phyloP scores from a whole-genome alignment of 805 yeast genomes.

The Saccharomycopsis fodiens region DNA sequence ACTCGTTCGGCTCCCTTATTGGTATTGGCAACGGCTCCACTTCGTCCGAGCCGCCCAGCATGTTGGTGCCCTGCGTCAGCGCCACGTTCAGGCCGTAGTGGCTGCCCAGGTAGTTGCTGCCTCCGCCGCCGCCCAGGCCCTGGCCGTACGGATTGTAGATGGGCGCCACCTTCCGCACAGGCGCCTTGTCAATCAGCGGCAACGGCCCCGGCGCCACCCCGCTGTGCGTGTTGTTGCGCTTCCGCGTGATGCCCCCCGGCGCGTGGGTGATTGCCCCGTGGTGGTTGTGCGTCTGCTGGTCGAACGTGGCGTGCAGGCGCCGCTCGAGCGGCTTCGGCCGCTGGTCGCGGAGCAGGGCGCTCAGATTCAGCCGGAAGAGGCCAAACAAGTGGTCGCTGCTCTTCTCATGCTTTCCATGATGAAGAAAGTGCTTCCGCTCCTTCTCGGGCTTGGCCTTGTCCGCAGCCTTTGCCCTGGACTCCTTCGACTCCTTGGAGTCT shows the following conservation, averaged over 20 bases:
- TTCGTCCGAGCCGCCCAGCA: conserved; percentile 6
- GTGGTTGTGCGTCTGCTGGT: background rate
- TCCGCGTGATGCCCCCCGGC: conserved; percentile 10
- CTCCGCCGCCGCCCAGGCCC: background rate
- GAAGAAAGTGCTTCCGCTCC: no score
- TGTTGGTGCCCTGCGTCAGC: background rate
- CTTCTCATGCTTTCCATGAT: conserved; percentile 4
- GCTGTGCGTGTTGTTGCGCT: background rate
- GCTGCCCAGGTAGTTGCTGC: conserved; percentile 4
- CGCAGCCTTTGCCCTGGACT: no score
- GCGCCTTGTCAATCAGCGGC: conserved; percentile 17
- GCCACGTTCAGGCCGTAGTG: background rate
- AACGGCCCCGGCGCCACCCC: conserved; percentile 8
- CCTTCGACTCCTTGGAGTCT: no score
- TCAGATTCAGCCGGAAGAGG: background rate
- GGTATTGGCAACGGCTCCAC: conserved; percentile 47
- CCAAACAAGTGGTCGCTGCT: no score
- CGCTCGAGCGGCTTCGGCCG: background rate
- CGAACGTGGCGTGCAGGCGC: background rate
- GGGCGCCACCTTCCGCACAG: conserved; percentile 5
- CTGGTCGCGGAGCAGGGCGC: background rate
- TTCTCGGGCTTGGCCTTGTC: no score
- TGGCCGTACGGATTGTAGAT: conserved; percentile 18
- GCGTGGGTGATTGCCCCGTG: conserved; percentile 15
- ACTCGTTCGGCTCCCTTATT: conserved; percentile 57